Conservation (phyloP, 176 grass and related monocot species). For the Poa pratensis region DNA sequence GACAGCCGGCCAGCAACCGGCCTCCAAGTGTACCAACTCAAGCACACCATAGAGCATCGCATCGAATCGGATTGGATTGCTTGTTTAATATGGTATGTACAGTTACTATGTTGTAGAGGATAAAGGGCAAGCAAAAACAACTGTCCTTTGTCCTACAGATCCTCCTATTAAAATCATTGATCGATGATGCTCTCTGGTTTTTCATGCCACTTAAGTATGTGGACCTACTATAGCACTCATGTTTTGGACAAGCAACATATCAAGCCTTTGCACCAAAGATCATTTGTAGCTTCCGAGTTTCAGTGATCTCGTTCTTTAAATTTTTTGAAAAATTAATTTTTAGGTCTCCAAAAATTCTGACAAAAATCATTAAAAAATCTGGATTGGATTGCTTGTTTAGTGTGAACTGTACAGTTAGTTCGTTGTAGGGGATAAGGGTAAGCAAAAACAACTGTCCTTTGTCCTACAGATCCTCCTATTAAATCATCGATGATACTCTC, state of each 20-base stretch:
- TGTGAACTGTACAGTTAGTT: conserved; percentile 28
- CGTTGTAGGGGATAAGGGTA: conserved; percentile 35
- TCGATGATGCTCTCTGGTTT: too few relatives aligned
- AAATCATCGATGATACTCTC: conserved; percentile 4
- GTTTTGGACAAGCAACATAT: too few relatives aligned
- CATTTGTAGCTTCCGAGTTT: too few relatives aligned
- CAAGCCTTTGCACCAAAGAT: too few relatives aligned
- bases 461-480: conserved; percentile 13
- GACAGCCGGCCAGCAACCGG: conserved; percentile 20
- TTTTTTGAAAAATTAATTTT: too few relatives aligned
- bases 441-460: conserved; percentile 5
- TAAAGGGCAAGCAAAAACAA: conserved; percentile 10
- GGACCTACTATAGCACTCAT: too few relatives aligned
- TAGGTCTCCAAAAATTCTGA: too few relatives aligned
- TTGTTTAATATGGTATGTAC: conserved; percentile 20
- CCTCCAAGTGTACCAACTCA: conserved; percentile 38
- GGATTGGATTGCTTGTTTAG: conserved; percentile 7
- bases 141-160: not conserved
- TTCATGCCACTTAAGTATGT: too few relatives aligned
- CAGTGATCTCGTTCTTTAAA: too few relatives aligned
- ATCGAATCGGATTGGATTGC: not conserved
- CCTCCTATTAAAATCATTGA: too few relatives aligned
- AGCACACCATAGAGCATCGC: not conserved
- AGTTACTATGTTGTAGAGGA: conserved; percentile 39
- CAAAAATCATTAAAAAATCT: not conserved